phyloP scores from a whole-genome alignment of 2,329 filamentous ascomycete genomes.

The Stylonectria norvegica region DNA sequence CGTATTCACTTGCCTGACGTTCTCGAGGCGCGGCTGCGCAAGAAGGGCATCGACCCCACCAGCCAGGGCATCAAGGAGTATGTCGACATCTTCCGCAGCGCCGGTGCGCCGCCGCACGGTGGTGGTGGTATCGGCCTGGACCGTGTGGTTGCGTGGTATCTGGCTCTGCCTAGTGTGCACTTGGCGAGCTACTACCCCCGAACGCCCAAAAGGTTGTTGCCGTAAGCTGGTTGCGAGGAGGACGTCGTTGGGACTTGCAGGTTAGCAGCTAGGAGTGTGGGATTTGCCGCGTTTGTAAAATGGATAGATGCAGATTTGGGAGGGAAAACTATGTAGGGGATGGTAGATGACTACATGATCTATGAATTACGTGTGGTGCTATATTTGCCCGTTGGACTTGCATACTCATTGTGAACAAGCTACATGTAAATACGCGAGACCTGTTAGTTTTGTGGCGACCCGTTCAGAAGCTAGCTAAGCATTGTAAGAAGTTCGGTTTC shows the following conservation, averaged over 20 bases:
- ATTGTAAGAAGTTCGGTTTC: no score
- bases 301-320: no score
- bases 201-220: conserved; percentile 57
- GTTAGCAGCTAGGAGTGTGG: no score
- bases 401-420: no score
- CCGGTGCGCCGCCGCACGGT: conserved; percentile 84
- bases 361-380: background rate
- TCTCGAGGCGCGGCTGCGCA: conserved; percentile 73
- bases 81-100: conserved; percentile 74
- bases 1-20: conserved; percentile 78
- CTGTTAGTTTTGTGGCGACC: no score
- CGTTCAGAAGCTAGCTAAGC: no score
- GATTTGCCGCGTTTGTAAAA: no score
- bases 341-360: conserved; percentile 1
- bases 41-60: conserved; percentile 75
- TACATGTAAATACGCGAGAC: no score
- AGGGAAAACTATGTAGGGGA: no score
- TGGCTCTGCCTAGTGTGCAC: conserved; percentile 58
- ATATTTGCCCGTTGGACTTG: no score
- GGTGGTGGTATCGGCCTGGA: conserved; percentile 89
- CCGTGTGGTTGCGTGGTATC: conserved; percentile 70
- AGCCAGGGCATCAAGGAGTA: conserved; percentile 81
- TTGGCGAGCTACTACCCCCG: conserved; percentile 56
- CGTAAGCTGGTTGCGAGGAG: conserved; percentile 40
- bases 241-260: no score